Evolutionary conservation across 441 rosid genomes (phyloP), one percentile per base, ranked within the genome.

Genomic region (Populus hybrid): DNA sequence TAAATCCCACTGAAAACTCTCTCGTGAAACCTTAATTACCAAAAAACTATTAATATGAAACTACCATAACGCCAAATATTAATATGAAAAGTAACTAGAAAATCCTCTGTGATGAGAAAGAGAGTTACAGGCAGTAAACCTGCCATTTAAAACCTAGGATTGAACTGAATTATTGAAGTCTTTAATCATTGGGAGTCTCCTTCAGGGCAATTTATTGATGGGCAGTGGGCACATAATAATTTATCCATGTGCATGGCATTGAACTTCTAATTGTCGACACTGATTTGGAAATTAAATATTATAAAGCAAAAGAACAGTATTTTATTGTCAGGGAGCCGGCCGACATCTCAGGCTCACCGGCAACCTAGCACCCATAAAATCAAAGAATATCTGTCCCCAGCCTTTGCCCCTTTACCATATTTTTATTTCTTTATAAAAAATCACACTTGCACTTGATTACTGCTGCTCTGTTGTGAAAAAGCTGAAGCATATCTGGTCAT

Each of bases 261-360:
- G 23, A 10, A 32, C 66, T 12, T 19, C 38, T 73, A 18, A 21
- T 46, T 69, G 80, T 72, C 59, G 65, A 26, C 67, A 16, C n/a
- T 24, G 28, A 42, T 69, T 2, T n/a, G 65, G 70, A n/a, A 9
- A 61, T 40, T 67, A 46, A 67, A 42, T 34, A 26, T 67, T 61
- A 16, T 35, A 16, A 14, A 65, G 61, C 34, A 53, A 53, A 28
- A 66, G 28, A 76, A 24, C 57, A 18, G 46, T 46, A 40, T 59
- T 78, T 78, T 65, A 73, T 61, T 74, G 82, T 72, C 69, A 50
- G 73, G 77, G 66, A 64, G 61, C 63, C 16, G 64, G 53, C 81
- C 79, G 30, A 78, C 83, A 78, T 69, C 70, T 64, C 69, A 71
- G 71, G 28, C 76, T 21, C 32, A 26, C 10, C 57, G 21, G 53